These are phyloP conservation scores for Haematococcus sp. DNA, from an alignment of 139 green algal species.

Conservation along the genomic window DNA sequence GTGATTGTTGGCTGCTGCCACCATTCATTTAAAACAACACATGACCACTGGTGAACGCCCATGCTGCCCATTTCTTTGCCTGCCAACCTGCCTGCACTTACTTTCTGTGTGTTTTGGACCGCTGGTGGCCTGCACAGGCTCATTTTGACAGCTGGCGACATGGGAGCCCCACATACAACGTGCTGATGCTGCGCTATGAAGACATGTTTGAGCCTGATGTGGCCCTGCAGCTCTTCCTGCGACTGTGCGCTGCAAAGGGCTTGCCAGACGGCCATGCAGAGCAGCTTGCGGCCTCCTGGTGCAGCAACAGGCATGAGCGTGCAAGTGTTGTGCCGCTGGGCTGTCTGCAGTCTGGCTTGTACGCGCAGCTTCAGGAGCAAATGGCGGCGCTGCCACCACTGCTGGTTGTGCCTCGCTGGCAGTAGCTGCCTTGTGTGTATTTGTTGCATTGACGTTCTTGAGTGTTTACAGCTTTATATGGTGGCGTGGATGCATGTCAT, in stretches of 20 bases:
- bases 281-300: background rate
- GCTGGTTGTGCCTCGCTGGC: background rate
- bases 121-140: background rate
- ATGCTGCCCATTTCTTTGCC: too few species aligned
- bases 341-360: slow-evolving; percentile 21
- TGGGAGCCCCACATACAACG: slow-evolving; percentile 13
- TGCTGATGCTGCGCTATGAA: slow-evolving; percentile 53
- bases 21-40: too few species aligned
- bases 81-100: too few species aligned
- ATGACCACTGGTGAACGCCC: too few species aligned
- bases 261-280: background rate
- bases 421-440: too few species aligned
- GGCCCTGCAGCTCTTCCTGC: slow-evolving; percentile 15
- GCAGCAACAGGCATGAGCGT: background rate
- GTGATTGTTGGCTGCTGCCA: too few species aligned
- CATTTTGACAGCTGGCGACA: slow-evolving; percentile 41
- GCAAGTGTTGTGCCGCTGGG: background rate
- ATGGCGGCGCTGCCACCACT: slow-evolving; percentile 31
- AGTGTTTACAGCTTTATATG: too few species aligned
- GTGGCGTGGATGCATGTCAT: too few species aligned
- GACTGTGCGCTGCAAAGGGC: slow-evolving; percentile 1
- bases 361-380: slow-evolving; percentile 17
- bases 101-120: too few species aligned
- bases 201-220: slow-evolving; percentile 39
- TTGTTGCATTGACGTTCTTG: too few species aligned